Evolutionary conservation across 1,284 basidiomycete species (phyloP).

Genomic region (Pascua guehoae): DNA sequence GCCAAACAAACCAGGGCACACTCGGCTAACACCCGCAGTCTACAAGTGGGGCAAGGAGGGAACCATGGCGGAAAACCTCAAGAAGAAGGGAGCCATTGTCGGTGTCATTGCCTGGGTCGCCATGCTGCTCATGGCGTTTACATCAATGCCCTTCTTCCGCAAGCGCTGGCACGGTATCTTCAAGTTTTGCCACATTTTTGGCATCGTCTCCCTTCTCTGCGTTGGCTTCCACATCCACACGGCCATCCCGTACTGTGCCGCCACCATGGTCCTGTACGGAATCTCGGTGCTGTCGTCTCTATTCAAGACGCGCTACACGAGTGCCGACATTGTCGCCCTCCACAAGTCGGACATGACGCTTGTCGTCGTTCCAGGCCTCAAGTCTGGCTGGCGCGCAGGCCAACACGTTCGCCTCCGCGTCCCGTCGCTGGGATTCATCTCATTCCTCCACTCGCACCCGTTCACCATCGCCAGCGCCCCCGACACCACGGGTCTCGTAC

Average conservation of each 20-base stretch:
- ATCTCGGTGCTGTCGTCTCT: slow-evolving; percentile 37
- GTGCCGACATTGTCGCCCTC: slow-evolving; percentile 39
- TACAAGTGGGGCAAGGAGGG: slow-evolving; percentile 32
- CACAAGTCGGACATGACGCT: slow-evolving; percentile 37
- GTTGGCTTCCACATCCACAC: slow-evolving; percentile 46
- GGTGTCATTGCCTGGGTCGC: slow-evolving; percentile 27
- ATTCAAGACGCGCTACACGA: slow-evolving; percentile 38
- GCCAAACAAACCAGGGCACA: too few relatives aligned
- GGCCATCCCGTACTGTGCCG: slow-evolving; percentile 64
- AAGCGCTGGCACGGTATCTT: slow-evolving; percentile 36
- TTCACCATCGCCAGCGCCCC: slow-evolving; percentile 51
- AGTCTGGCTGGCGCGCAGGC: slow-evolving; percentile 49
- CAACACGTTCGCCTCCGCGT: slow-evolving; percentile 50
- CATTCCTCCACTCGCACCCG: slow-evolving; percentile 43
- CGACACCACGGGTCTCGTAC: slow-evolving; percentile 37
- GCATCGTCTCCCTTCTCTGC: slow-evolving; percentile 18
- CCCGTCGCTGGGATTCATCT: slow-evolving; percentile 25
- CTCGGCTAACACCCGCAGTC: slow-evolving; percentile 2
- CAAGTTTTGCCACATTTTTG: slow-evolving; percentile 51
- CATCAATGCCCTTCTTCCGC: slow-evolving; percentile 44
- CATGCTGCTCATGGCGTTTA: slow-evolving; percentile 34
- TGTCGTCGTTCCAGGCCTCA: slow-evolving; percentile 41
- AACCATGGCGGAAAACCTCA: slow-evolving; percentile 12
- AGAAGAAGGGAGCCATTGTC: slow-evolving; percentile 1
- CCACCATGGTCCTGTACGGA: slow-evolving; percentile 54